Conservation (phyloP, 345 rosid genomes). For the Barbarea vulgaris region DNA sequence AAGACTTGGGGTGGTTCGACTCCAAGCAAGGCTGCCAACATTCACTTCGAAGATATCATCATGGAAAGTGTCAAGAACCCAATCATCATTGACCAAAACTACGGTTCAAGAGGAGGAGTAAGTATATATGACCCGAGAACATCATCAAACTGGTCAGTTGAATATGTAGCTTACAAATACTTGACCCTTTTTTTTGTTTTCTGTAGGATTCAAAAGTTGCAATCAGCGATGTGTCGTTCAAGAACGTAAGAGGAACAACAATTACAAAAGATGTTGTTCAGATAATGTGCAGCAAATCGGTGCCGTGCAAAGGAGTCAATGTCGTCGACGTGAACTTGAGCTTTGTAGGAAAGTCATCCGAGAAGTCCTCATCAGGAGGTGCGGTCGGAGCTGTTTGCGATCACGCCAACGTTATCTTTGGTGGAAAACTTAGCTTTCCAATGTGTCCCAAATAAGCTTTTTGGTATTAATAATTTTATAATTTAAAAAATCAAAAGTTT, state of each 20-base stretch:
- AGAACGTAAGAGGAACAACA: constrained; percentile 42
- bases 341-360: constrained; percentile 4
- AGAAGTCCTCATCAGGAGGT: constrained; percentile 5
- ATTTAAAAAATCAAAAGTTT: constrained; percentile 2
- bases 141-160: background rate
- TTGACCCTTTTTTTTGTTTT: background rate
- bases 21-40: constrained; percentile 22
- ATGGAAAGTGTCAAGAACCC: constrained; percentile 41
- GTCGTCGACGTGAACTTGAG: constrained; percentile 27
- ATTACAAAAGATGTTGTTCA: constrained; percentile 33
- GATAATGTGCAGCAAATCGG: constrained; percentile 26
- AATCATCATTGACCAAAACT: constrained; percentile 46
- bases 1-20: constrained; percentile 43
- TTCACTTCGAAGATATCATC: constrained; percentile 32
- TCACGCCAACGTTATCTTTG: constrained; percentile 29
- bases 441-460: constrained; percentile 33
- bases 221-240: constrained; percentile 35
- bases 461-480: background rate
- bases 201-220: constrained; percentile 34
- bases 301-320: constrained; percentile 38
- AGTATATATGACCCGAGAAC: constrained; percentile 1
- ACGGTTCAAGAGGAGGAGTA: constrained; percentile 47
- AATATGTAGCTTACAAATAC: background rate
- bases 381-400: constrained; percentile 31
- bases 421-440: constrained; percentile 35